Conservation (phyloP, 2,329 filamentous ascomycete species). For the Ophiostoma triangulosporum region DNA sequence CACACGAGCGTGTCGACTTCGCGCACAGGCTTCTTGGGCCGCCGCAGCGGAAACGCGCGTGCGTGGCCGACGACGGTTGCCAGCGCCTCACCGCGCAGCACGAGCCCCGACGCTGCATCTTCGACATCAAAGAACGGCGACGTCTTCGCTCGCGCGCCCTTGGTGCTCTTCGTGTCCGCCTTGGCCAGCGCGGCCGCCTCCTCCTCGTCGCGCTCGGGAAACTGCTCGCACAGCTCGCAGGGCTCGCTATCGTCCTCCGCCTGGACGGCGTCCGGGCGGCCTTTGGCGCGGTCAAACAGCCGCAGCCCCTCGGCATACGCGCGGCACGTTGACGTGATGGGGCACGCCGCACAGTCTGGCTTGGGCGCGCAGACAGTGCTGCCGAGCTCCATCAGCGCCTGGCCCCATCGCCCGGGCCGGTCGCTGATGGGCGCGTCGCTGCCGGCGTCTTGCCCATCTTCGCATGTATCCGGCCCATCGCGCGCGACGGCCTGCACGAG, state of each 20-base stretch:
- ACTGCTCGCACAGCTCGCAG: constrained; percentile 34
- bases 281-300: constrained; percentile 10
- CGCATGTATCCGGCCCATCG: constrained; percentile 18
- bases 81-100: background rate
- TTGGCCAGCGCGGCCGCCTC: constrained; percentile 11
- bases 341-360: constrained; percentile 40
- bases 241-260: constrained; percentile 25
- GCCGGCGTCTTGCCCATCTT: constrained; percentile 8
- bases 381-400: constrained; percentile 52
- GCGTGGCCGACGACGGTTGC: constrained; percentile 31
- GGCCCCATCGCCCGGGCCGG: constrained; percentile 46
- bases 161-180: background rate
- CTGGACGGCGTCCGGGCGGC: too few relatives aligned
- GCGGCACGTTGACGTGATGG: constrained; percentile 36
- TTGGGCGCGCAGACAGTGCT: constrained; percentile 48
- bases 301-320: constrained; percentile 34
- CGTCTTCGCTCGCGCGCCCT: constrained; percentile 11
- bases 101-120: constrained; percentile 1
- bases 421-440: constrained; percentile 25
- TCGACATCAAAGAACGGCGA: constrained; percentile 22
- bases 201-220: constrained; percentile 24
- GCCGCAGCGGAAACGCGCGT: constrained; percentile 36
- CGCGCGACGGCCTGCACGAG: constrained; percentile 38
- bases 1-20: constrained; percentile 41
- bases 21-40: constrained; percentile 37